Evolutionary conservation across 1,284 basidiomycete genomes (phyloP).

Genomic region (Waitea zeae): DNA sequence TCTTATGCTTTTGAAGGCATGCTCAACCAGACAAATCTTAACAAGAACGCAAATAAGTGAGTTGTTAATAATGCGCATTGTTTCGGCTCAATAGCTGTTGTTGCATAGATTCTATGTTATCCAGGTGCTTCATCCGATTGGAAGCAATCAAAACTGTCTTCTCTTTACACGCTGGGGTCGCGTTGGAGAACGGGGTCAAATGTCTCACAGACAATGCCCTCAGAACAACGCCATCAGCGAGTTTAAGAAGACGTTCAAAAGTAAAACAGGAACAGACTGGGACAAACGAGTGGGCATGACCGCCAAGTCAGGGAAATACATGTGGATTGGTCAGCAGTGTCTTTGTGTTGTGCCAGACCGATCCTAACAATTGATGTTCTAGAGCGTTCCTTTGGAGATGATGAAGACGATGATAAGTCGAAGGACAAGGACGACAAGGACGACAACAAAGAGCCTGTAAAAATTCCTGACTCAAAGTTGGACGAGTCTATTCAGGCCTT

Average conservation of each 20-base stretch:
- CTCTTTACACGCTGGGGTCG: conserved; percentile 46
- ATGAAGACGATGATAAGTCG: conserved; percentile 10
- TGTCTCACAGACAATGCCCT: conserved; percentile 11
- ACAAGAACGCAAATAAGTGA: conserved; percentile 45
- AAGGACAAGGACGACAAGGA: conserved; percentile 15
- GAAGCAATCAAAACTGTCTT: conserved; percentile 17
- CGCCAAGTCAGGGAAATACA: conserved; percentile 41
- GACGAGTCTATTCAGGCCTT: conserved; percentile 17
- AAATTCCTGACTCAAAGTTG: conserved; percentile 17
- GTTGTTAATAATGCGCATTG: conserved; percentile 3
- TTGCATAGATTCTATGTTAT: conserved; percentile 37
- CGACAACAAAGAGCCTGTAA: conserved; percentile 17
- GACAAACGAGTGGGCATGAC: conserved; percentile 34
- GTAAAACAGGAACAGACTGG: conserved; percentile 35
- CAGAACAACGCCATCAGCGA: conserved; percentile 21
- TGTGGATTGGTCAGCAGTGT: conserved; percentile 28
- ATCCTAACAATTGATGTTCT: conserved; percentile 1
- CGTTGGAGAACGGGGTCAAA: conserved; percentile 24
- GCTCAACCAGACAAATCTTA: conserved; percentile 50
- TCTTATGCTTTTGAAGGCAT: conserved; percentile 19
- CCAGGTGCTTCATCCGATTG: conserved; percentile 38
- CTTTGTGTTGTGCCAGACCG: background rate
- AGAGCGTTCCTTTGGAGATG: conserved; percentile 30
- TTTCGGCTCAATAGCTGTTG: background rate
- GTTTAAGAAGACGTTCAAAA: conserved; percentile 46